Evolutionary conservation across 169 alveolate species (phyloP).

Genomic region (Plasmodium berghei): DNA sequence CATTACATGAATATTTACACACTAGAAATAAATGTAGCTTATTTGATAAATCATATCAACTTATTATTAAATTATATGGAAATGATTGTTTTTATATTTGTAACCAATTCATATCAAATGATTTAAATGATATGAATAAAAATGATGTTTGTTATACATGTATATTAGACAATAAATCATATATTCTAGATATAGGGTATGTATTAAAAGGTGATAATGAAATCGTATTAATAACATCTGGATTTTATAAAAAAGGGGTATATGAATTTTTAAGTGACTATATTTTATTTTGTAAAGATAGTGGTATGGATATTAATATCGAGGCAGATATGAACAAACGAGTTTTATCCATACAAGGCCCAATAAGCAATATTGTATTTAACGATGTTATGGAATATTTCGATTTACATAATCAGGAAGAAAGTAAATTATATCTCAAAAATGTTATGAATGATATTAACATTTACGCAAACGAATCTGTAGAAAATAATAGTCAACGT

Average conservation of each 20-base stretch:
- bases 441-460: conserved; percentile 19
- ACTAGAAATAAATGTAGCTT: conserved; percentile 77
- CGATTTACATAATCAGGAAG: conserved; percentile 8
- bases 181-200: conserved; percentile 80
- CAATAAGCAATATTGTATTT: conserved; percentile 65
- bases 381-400: conserved; percentile 45
- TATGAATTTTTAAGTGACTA: conserved; percentile 82
- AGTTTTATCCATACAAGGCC: conserved; percentile 81
- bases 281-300: conserved; percentile 76
- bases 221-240: conserved; percentile 77
- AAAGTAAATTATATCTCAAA: conserved; percentile 27
- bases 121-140: conserved; percentile 69
- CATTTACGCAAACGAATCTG: background rate
- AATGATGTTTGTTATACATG: conserved; percentile 76
- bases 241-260: conserved; percentile 78
- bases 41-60: conserved; percentile 78
- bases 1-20: conserved; percentile 73
- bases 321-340: conserved; percentile 57
- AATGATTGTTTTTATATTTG: conserved; percentile 73
- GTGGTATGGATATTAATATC: conserved; percentile 79
- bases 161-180: conserved; percentile 80
- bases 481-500: background rate
- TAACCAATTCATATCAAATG: conserved; percentile 79
- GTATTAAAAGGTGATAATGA: conserved; percentile 77
- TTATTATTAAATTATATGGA: conserved; percentile 77